Evolutionary conservation across 1,284 basidiomycete species (phyloP).

Genomic region (Apiotrichum siamense): DNA sequence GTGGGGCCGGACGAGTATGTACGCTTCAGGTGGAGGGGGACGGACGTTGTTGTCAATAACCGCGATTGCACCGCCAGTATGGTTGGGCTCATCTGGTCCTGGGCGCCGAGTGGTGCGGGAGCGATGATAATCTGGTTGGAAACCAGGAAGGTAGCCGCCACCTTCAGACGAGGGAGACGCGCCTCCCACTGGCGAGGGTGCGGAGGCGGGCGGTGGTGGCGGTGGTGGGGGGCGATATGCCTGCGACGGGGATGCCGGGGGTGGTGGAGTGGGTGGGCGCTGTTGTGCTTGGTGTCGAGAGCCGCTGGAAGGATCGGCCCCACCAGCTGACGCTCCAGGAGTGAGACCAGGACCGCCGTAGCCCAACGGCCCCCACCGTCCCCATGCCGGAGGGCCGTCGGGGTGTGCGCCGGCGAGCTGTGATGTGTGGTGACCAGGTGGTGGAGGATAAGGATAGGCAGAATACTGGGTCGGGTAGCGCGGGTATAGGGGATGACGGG

Average conservation of each 20-base stretch:
- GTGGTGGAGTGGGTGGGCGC: constrained; percentile 7
- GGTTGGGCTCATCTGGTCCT: constrained; percentile 3
- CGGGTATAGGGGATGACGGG: no score
- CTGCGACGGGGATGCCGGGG: constrained; percentile 13
- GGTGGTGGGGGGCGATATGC: constrained; percentile 9
- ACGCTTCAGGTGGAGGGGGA: constrained; percentile 15
- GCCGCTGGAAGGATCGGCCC: background rate
- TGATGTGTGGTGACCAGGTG: no score
- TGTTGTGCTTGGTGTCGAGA: background rate
- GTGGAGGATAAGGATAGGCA: no score
- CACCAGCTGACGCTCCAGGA: no score
- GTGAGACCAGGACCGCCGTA: no score
- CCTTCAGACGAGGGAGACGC: background rate
- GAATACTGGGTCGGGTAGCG: no score
- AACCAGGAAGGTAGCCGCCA: constrained; percentile 10
- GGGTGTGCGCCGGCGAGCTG: no score
- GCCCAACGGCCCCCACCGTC: no score
- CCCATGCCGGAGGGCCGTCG: no score
- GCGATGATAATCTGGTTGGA: constrained; percentile 17
- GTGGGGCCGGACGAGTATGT: constrained; percentile 15
- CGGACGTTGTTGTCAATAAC: constrained; percentile 7
- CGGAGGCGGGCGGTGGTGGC: constrained; percentile 11
- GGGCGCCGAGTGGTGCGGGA: background rate
- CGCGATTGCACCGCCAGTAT: constrained; percentile 4
- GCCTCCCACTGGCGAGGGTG: background rate